These are phyloP conservation scores for Apiosordaria backusii DNA, from an alignment of 495 filamentous ascomycete genomes.

Conservation along the genomic window DNA sequence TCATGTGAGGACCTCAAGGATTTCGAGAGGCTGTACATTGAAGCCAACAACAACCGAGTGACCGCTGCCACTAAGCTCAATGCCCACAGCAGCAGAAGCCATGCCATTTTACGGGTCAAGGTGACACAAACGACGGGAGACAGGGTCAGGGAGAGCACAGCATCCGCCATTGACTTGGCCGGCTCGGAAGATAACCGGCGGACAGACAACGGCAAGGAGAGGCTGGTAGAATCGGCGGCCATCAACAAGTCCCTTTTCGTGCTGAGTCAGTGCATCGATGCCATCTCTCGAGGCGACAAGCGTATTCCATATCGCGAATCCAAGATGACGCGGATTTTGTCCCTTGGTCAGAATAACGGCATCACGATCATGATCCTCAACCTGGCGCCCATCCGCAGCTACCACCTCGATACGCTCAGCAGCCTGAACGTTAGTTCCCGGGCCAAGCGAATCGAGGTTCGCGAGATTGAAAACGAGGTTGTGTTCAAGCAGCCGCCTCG, in stretches of 20 bases:
- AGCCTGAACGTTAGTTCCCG: constrained; percentile 93
- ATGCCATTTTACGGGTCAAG: constrained; percentile 91
- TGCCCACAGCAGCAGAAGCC: constrained; percentile 87
- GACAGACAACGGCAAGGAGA: constrained; percentile 91
- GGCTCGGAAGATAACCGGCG: constrained; percentile 94
- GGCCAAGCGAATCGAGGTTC: constrained; percentile 93
- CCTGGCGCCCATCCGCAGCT: constrained; percentile 77
- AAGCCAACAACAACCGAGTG: constrained; percentile 88
- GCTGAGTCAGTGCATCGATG: constrained; percentile 92
- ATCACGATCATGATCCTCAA: constrained; percentile 97
- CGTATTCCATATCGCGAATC: constrained; percentile 91
- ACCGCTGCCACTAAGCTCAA: constrained; percentile 95
- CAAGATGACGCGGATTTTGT: constrained; percentile 96
- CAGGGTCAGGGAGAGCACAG: constrained; percentile 70
- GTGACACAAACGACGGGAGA: constrained; percentile 70
- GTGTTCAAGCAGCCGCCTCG: constrained; percentile 71
- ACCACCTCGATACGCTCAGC: constrained; percentile 90
- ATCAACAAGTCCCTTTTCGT: constrained; percentile 99
- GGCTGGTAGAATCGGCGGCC: constrained; percentile 91
- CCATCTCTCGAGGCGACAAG: constrained; percentile 65
- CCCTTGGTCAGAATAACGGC: constrained; percentile 91
- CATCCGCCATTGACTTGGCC: constrained; percentile 92
- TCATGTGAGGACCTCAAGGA: constrained; percentile 84
- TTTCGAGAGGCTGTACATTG: constrained; percentile 88
- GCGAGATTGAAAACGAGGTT: constrained; percentile 90